These are phyloP conservation scores for Pisolithus orientalis DNA, from an alignment of 768 basidiomycete species.

Conservation along the genomic window DNA sequence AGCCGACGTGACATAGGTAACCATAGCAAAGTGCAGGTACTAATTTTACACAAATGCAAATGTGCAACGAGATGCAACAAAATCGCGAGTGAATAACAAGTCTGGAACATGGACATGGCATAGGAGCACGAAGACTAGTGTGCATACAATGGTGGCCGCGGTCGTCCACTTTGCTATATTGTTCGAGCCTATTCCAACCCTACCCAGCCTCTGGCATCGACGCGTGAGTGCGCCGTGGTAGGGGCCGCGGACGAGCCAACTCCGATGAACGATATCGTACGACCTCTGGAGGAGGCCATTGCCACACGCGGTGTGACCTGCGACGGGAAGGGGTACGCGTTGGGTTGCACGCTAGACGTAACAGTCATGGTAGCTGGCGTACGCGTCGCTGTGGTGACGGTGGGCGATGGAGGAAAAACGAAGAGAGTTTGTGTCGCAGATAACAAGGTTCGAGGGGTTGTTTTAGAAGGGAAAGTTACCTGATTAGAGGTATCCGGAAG, in stretches of 20 bases:
- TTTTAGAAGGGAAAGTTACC: constrained; percentile 22
- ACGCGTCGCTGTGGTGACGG: constrained; percentile 34
- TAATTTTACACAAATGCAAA: constrained; percentile 28
- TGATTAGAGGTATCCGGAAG: constrained; percentile 30
- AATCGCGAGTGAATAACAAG: constrained; percentile 14
- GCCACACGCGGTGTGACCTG: constrained; percentile 64
- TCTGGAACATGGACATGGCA: constrained; percentile 17
- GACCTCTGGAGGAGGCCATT: constrained; percentile 58
- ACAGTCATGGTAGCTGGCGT: constrained; percentile 82
- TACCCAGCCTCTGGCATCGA: constrained; percentile 79
- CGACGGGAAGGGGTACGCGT: constrained; percentile 48
- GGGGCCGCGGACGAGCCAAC: constrained; percentile 62
- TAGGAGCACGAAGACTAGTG: constrained; percentile 17
- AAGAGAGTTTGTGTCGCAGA: constrained; percentile 68
- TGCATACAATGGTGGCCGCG: constrained; percentile 5
- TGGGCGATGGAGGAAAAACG: constrained; percentile 79
- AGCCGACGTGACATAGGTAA: constrained; percentile 3
- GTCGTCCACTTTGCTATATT: constrained; percentile 5
- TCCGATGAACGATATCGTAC: constrained; percentile 70
- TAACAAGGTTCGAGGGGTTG: constrained; percentile 17
- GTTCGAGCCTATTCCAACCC: constrained; percentile 36
- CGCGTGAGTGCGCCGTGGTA: constrained; percentile 76
- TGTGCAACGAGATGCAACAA: constrained; percentile 12
- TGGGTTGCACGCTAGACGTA: constrained; percentile 50
- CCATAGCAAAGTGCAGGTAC: constrained; percentile 10